A percentile compares a stretch with the other conserved stretches of the same genome.
These are phyloP conservation scores for Mycotypha africana DNA, from an alignment of 371 early-diverging fungal species.

Conservation along the genomic window DNA sequence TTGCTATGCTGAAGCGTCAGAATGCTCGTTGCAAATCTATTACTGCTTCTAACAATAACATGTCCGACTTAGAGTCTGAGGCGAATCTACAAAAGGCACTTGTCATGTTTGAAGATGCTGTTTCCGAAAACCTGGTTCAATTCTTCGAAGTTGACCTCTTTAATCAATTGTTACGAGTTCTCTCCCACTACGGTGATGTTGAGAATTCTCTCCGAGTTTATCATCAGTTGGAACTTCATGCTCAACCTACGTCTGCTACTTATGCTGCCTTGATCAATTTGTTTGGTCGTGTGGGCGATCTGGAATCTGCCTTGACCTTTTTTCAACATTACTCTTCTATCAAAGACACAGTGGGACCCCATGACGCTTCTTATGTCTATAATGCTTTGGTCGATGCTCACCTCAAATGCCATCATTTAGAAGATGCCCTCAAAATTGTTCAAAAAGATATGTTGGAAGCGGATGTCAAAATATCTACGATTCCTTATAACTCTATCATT, in stretches of 20 bases:
- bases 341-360: constrained; percentile 17
- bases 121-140: constrained; percentile 13
- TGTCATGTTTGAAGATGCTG: constrained; percentile 25
- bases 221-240: constrained; percentile 17
- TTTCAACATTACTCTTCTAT: constrained; percentile 25
- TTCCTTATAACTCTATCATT: constrained; percentile 44
- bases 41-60: constrained; percentile 16
- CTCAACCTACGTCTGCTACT: constrained; percentile 32
- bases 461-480: constrained; percentile 31
- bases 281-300: constrained; percentile 45
- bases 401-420: constrained; percentile 30
- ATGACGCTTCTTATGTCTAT: constrained; percentile 45
- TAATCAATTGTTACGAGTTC: constrained; percentile 41
- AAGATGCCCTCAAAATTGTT: constrained; percentile 37
- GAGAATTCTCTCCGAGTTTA: constrained; percentile 32
- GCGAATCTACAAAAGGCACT: constrained; percentile 32
- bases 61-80: constrained; percentile 29
- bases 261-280: constrained; percentile 47
- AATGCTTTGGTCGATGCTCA: constrained; percentile 44
- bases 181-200: constrained; percentile 43
- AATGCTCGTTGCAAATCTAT: constrained; percentile 19
- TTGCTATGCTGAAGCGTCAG: constrained; percentile 39
- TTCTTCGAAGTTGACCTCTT: constrained; percentile 40
- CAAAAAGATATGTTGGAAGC: constrained; percentile 28
- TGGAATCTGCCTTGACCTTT: constrained; percentile 28